Conservation (phyloP, 805 yeast species). For the Huiozyma naganishii region DNA sequence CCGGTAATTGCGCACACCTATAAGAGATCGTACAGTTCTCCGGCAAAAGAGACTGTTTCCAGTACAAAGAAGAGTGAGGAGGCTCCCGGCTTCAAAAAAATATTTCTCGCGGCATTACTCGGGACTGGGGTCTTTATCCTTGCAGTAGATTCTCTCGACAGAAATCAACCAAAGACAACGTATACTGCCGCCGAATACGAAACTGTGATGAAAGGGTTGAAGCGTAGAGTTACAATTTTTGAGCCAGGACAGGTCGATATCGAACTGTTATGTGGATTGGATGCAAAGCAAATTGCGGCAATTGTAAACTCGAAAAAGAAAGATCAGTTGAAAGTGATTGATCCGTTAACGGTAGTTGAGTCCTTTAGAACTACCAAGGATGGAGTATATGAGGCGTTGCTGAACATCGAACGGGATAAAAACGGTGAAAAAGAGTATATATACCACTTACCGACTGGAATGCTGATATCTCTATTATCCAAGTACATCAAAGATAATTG, state of each 20-base stretch:
- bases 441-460: constrained; percentile 27
- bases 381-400: constrained; percentile 41
- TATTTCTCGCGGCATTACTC: constrained; percentile 33
- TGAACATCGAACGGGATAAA: constrained; percentile 33
- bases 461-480: constrained; percentile 26
- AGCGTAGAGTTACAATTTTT: constrained; percentile 37
- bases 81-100: constrained; percentile 31
- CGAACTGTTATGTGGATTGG: constrained; percentile 24
- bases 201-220: constrained; percentile 38
- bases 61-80: background rate
- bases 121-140: constrained; percentile 35
- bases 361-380: constrained; percentile 34
- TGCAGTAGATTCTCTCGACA: constrained; percentile 29
- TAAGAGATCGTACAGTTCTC: too few species aligned
- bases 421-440: constrained; percentile 21
- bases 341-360: constrained; percentile 40
- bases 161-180: constrained; percentile 27
- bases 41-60: too few species aligned
- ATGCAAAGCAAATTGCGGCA: constrained; percentile 18
- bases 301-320: constrained; percentile 1
- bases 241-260: constrained; percentile 33
- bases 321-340: constrained; percentile 31
- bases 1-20: too few species aligned
- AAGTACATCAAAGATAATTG: constrained; percentile 20
- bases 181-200: constrained; percentile 33